These are phyloP conservation scores for Boletus coccyginus DNA, from an alignment of 768 basidiomycete genomes.

Conservation along the genomic window DNA sequence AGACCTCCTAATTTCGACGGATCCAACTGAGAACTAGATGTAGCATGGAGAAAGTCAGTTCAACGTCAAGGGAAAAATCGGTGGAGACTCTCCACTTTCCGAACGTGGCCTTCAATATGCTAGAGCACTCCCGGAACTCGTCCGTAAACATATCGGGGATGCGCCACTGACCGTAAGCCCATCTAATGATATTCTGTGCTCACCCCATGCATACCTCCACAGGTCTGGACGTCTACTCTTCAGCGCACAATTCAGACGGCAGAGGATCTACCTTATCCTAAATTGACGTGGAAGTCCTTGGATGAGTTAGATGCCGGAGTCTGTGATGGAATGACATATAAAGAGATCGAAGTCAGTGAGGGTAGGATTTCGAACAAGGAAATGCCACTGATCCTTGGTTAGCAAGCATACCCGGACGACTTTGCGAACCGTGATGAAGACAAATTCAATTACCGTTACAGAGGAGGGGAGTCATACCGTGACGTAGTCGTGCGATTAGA, in stretches of 20 bases:
- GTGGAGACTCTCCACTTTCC: conserved; percentile 92
- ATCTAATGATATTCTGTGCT: not conserved
- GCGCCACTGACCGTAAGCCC: conserved; percentile 72
- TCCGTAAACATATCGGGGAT: conserved; percentile 89
- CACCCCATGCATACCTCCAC: conserved; percentile 1
- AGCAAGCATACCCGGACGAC: conserved; percentile 96
- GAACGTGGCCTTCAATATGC: conserved; percentile 84
- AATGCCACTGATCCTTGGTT: not conserved
- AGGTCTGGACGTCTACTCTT: conserved; percentile 99
- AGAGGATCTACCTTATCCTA: conserved; percentile 74
- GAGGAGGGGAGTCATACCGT: conserved; percentile 96
- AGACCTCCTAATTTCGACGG: conserved; percentile 26
- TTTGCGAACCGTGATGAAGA: conserved; percentile 98
- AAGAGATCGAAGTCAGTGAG: conserved; percentile 85
- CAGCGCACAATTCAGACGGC: conserved; percentile 91
- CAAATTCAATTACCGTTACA: conserved; percentile 98
- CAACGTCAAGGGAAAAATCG: conserved; percentile 95
- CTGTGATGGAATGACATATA: conserved; percentile 99
- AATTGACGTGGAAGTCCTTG: conserved; percentile 97
- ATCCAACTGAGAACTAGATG: conserved; percentile 2
- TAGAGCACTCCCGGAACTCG: conserved; percentile 76
- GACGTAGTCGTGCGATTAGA: conserved; percentile 95
- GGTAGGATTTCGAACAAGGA: not conserved
- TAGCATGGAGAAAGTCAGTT: conserved; percentile 98
- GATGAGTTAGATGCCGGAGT: conserved; percentile 99